Evolutionary conservation across 106 monocot genomes (phyloP).

Genomic region (Apostasia ramifera): DNA sequence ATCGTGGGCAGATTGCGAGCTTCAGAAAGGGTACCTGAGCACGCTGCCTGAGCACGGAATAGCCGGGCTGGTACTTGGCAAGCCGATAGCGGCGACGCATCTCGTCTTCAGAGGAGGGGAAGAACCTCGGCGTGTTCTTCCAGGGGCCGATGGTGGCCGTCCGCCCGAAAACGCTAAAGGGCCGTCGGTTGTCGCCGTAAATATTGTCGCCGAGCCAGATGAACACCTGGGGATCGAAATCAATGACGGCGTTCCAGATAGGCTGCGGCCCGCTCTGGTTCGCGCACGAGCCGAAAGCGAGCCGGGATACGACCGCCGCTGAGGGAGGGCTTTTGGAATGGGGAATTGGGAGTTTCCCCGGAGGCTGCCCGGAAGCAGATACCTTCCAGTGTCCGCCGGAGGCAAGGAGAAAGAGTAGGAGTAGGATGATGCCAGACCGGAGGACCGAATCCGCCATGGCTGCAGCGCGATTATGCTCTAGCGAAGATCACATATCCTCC

Average conservation of each 20-base stretch:
- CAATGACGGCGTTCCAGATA: constrained; percentile 62
- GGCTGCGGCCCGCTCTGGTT: constrained; percentile 79
- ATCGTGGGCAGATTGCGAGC: background rate
- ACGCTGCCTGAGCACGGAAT: constrained; percentile 41
- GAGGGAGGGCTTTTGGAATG: background rate
- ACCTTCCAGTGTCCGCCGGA: background rate
- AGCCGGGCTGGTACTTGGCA: constrained; percentile 66
- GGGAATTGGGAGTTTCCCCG: background rate
- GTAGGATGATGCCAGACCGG: background rate
- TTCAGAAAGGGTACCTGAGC: constrained; percentile 30
- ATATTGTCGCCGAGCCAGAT: constrained; percentile 88
- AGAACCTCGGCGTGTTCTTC: constrained; percentile 64
- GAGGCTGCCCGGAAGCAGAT: background rate
- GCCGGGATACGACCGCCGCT: constrained; percentile 34
- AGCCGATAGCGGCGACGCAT: constrained; percentile 38
- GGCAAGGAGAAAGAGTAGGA: background rate
- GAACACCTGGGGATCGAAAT: constrained; percentile 72
- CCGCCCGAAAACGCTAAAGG: constrained; percentile 45
- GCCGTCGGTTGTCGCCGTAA: constrained; percentile 65
- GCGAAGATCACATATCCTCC: no score
- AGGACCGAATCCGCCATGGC: background rate
- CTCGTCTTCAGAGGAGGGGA: constrained; percentile 49
- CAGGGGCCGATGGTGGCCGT: constrained; percentile 79
- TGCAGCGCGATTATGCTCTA: background rate
- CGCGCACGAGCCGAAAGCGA: constrained; percentile 80